Conservation (phyloP, 371 early-diverging fungal species). For the Mucor ambiguus region DNA sequence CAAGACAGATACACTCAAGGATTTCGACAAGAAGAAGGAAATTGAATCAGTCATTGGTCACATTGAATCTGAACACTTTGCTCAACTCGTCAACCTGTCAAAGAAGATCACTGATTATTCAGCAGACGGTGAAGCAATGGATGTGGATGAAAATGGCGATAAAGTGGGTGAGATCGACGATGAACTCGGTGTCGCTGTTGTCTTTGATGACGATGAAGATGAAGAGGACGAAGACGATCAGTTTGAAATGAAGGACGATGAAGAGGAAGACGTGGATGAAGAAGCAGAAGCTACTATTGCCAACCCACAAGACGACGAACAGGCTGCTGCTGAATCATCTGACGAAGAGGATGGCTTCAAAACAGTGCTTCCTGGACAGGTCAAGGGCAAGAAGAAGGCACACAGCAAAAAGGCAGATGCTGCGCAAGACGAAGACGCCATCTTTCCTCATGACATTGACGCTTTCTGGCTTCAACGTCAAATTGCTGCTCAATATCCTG, state of each 20-base stretch:
- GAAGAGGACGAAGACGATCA: conserved; percentile 68
- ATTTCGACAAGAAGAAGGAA: conserved; percentile 86
- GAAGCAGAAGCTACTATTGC: conserved; percentile 12
- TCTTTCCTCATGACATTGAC: conserved; percentile 86
- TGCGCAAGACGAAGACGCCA: conserved; percentile 33
- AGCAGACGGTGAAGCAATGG: conserved; percentile 51
- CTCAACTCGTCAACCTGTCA: conserved; percentile 86
- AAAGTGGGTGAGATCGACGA: conserved; percentile 68
- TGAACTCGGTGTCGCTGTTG: conserved; percentile 78
- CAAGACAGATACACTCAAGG: conserved; percentile 85
- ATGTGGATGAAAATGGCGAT: conserved; percentile 50
- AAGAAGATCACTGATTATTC: conserved; percentile 93
- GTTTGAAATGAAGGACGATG: conserved; percentile 64
- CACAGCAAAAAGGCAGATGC: conserved; percentile 18
- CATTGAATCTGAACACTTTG: conserved; percentile 79
- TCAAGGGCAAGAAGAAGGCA: conserved; percentile 35
- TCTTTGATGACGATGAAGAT: conserved; percentile 75
- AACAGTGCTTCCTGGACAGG: conserved; percentile 53
- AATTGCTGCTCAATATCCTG: conserved; percentile 78
- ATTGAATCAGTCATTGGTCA: conserved; percentile 76
- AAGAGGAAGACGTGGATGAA: conserved; percentile 50
- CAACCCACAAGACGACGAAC: conserved; percentile 20
- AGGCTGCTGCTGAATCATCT: conserved; percentile 33
- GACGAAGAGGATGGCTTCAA: conserved; percentile 60
- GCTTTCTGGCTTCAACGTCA: conserved; percentile 97